Evolutionary conservation across 257 asterid genomes (phyloP).

Genomic region (Prunella vulgaris): DNA sequence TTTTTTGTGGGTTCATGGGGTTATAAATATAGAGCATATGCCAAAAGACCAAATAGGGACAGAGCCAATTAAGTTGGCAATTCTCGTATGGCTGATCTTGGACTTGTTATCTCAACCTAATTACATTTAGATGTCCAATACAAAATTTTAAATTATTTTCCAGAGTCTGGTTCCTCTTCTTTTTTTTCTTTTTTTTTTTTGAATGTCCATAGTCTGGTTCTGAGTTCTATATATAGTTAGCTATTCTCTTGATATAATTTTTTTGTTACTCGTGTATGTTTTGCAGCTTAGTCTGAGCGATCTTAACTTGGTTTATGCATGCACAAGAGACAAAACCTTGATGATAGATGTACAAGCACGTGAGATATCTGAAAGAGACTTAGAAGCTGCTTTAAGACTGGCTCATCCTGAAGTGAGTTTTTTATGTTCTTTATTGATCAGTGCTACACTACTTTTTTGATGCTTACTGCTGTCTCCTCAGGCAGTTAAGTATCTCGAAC

Average conservation of each 20-base stretch:
- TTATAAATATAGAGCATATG: background rate
- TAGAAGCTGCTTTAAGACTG: conserved; percentile 81
- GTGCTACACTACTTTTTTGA: conserved; percentile 16
- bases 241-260: conserved; percentile 9
- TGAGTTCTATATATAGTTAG: background rate
- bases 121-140: background rate
- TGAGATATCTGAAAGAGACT: conserved; percentile 82
- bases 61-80: background rate
- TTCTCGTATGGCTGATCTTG: background rate
- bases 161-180: background rate
- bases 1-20: background rate
- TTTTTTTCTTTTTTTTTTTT: too few species aligned
- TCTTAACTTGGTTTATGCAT: conserved; percentile 94
- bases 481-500: conserved; percentile 93
- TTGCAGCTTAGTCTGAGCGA: conserved; percentile 84
- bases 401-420: conserved; percentile 90
- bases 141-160: background rate
- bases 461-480: conserved; percentile 38
- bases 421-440: conserved; percentile 17
- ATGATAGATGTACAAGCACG: conserved; percentile 97
- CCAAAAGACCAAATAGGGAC: background rate
- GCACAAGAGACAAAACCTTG: conserved; percentile 93
- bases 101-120: background rate
- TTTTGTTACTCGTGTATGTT: conserved; percentile 21
- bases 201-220: background rate